Evolutionary conservation across 1,284 basidiomycete species (phyloP), one percentile per base, ranked within the genome.

Genomic region (Wallemia hederae): DNA sequence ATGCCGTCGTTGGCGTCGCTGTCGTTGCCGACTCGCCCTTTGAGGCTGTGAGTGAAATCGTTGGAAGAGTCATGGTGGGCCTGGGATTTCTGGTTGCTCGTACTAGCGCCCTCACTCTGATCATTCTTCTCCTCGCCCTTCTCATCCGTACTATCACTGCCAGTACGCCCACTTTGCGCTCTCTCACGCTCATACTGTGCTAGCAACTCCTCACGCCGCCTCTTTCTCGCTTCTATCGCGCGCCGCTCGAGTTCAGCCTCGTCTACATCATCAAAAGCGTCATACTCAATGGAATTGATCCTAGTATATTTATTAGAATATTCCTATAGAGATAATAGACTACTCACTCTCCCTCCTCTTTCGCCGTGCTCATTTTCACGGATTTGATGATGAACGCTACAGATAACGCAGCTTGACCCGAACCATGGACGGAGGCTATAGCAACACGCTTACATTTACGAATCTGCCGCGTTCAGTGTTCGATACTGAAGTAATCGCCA

Each of bases 1-100:
- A 91, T 75, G 67, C 84, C 82, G 65, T 82, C 79, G 62, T 73
- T 74, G 57, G 72, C 73, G n/a, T 72, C 77, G 59, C 65, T 74
- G 57, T 72, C 73, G n/a, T 72, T 77, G 59, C 65, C 58, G 22
- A 58, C 64, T 9, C 3, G 11, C 5, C 39, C 39, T 22, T 49
- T 49, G 11, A 49, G 11, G n/a, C 22, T 22, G 3, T 22, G 14
- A n/a, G n/a, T 22, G 11, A 49, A 14, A n/a, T n/a, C n/a, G n/a
- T n/a, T n/a, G n/a, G n/a, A n/a, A n/a, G n/a, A n/a, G n/a, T n/a
- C n/a, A n/a, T n/a, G n/a, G n/a, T n/a, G n/a, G n/a, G n/a, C n/a
- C n/a, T 7, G 39, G 39, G 11, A n/a, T 49, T 49, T 9, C 39
- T 7, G n/a, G 39, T 9, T 49, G 39, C n/a, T n/a, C n/a, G n/a